These are phyloP conservation scores for Exophiala viscosa DNA, from an alignment of 2,329 filamentous ascomycete genomes.

Conservation along the genomic window DNA sequence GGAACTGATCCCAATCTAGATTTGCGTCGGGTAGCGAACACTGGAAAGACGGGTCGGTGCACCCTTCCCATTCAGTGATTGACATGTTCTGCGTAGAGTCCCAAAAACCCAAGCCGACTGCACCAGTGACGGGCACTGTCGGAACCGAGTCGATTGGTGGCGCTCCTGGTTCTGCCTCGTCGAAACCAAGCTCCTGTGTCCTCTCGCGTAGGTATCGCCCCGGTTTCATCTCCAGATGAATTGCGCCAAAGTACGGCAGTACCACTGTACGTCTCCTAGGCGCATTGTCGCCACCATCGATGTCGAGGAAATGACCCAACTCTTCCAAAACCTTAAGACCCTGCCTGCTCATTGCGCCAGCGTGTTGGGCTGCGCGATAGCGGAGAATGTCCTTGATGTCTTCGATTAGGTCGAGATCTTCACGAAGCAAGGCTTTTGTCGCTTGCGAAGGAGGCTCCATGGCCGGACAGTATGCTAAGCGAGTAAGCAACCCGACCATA, in stretches of 20 bases:
- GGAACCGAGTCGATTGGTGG: neutral
- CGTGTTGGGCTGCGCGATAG: constrained; percentile 22
- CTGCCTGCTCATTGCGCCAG: constrained; percentile 24
- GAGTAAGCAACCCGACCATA: constrained; percentile 21
- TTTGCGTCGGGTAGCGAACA: constrained; percentile 4
- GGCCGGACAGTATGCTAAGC: constrained; percentile 7
- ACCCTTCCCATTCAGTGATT: neutral
- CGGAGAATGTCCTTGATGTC: constrained; percentile 27
- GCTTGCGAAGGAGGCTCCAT: neutral
- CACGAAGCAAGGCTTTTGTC: constrained; percentile 5
- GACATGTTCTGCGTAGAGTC: neutral
- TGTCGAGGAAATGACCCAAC: constrained; percentile 22
- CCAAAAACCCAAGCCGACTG: neutral
- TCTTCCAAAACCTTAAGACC: constrained; percentile 22
- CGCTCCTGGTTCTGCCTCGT: neutral
- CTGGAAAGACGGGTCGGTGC: neutral
- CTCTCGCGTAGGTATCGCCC: constrained; percentile 2
- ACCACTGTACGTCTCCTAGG: constrained; percentile 17
- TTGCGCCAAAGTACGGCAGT: constrained; percentile 27
- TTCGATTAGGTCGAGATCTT: constrained; percentile 22
- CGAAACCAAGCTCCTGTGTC: neutral
- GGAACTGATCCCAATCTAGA: constrained; percentile 23
- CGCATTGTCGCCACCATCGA: constrained; percentile 7
- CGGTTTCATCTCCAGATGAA: constrained; percentile 21
- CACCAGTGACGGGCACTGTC: neutral